Percentiles rank a stretch among this genome's conserved stretches.
These are phyloP conservation scores for Piper betle DNA, from an alignment of 164 flowering plant species.

Conservation along the genomic window DNA sequence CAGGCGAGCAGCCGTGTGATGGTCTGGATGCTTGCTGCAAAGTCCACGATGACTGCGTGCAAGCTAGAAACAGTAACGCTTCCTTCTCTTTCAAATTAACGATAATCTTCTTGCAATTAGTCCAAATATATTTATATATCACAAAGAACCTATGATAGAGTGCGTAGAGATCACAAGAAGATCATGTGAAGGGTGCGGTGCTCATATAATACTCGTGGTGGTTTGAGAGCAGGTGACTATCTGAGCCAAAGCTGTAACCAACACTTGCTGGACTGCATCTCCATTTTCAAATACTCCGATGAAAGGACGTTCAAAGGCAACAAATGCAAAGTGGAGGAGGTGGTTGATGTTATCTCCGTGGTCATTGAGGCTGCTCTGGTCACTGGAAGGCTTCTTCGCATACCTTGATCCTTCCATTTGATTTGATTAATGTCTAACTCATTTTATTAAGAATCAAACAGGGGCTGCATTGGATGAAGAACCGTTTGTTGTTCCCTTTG, in stretches of 20 bases:
- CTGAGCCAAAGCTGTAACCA: slow-evolving; percentile 67
- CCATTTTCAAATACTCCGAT: slow-evolving; percentile 26
- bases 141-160: too few species aligned
- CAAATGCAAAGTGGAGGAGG: slow-evolving; percentile 41
- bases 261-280: slow-evolving; percentile 46
- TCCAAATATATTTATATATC: too few species aligned
- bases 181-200: too few species aligned
- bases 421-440: too few species aligned
- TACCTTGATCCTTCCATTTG: slow-evolving; percentile 16
- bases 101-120: too few species aligned
- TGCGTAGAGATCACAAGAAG: too few species aligned
- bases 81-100: too few species aligned
- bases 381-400: slow-evolving; percentile 54
- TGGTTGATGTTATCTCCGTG: slow-evolving; percentile 39
- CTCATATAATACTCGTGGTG: not conserved
- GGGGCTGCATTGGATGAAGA: too few species aligned
- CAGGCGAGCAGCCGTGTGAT: slow-evolving; percentile 89
- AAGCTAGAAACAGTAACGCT: slow-evolving; percentile 46
- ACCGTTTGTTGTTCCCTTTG: too few species aligned
- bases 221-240: slow-evolving; percentile 48
- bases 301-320: slow-evolving; percentile 46
- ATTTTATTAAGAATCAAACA: too few species aligned
- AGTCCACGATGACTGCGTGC: slow-evolving; percentile 78
- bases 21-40: slow-evolving; percentile 85
- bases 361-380: slow-evolving; percentile 76